Percentiles rank a stretch among this genome's conserved stretches.
These are phyloP conservation scores for Magnaporthales sp. DNA, from an alignment of 2,329 filamentous ascomycete species.

Conservation along the genomic window DNA sequence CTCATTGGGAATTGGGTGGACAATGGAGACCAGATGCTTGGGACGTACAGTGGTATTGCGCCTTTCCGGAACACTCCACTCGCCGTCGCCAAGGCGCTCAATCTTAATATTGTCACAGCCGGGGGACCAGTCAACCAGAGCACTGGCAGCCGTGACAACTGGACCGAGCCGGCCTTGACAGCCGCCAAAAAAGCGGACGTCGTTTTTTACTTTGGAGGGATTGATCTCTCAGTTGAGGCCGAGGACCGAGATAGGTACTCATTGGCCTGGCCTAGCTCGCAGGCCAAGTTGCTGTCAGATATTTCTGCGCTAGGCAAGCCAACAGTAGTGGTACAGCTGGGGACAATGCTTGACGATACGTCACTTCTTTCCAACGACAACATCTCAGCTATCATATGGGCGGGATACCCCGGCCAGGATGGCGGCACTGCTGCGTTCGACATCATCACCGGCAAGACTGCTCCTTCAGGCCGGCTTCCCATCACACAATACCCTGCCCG, in stretches of 20 bases:
- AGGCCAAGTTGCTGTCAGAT: conserved; percentile 39
- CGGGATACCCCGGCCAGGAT: conserved; percentile 49
- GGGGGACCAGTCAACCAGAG: conserved; percentile 10
- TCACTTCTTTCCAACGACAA: conserved; percentile 36
- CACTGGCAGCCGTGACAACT: conserved; percentile 18
- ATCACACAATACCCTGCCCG: conserved; percentile 46
- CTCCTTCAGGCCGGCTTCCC: conserved; percentile 45
- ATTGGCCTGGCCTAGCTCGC: conserved; percentile 42
- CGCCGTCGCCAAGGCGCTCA: conserved; percentile 34
- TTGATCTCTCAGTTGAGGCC: conserved; percentile 40
- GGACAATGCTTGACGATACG: conserved; percentile 40
- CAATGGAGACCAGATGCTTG: conserved; percentile 46
- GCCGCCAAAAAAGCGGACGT: conserved; percentile 36
- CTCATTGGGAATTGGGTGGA: conserved; percentile 52
- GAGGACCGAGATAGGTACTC: conserved; percentile 42
- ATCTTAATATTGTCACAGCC: not conserved
- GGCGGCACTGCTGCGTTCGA: conserved; percentile 47
- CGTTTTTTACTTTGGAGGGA: conserved; percentile 47
- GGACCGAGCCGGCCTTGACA: conserved; percentile 23
- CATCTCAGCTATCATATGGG: conserved; percentile 46
- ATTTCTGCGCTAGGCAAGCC: conserved; percentile 36
- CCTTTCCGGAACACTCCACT: conserved; percentile 47
- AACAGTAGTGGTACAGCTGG: conserved; percentile 40
- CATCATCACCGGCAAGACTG: conserved; percentile 38
- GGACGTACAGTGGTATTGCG: conserved; percentile 48